phyloP scores from a whole-genome alignment of 2,329 filamentous ascomycete species.

The Verticillium alfalfae region DNA sequence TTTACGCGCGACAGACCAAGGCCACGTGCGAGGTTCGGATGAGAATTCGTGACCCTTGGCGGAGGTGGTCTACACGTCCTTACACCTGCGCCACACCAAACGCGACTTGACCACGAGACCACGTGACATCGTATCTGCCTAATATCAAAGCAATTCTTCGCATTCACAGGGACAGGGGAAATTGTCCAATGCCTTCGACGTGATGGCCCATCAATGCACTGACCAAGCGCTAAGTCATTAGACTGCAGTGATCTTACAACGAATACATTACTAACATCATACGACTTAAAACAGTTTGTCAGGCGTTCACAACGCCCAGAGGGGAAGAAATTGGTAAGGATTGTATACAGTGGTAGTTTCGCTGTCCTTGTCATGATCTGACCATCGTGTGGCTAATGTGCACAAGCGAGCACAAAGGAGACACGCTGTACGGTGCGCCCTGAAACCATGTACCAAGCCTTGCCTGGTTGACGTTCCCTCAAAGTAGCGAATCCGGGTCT shows the following conservation, averaged over 20 bases:
- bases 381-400: not conserved
- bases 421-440: not conserved
- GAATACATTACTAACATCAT: not conserved
- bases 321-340: too few relatives aligned
- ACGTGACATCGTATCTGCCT: not conserved
- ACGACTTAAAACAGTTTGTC: too few relatives aligned
- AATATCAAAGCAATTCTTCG: too few relatives aligned
- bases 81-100: not conserved
- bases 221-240: too few relatives aligned
- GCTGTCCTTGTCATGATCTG: not conserved
- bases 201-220: too few relatives aligned
- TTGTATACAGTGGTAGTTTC: not conserved
- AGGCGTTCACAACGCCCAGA: not conserved
- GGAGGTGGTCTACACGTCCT: not conserved
- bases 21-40: too few relatives aligned
- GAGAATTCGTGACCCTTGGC: not conserved
- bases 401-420: not conserved
- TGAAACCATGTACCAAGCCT: not conserved
- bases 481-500: not conserved
- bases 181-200: too few relatives aligned
- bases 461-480: not conserved
- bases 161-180: too few relatives aligned
- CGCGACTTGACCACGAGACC: not conserved
- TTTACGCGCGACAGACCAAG: too few relatives aligned
- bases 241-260: too few relatives aligned